A percentile compares a stretch with the other conserved stretches of the same genome.
Conservation (phyloP, 2,329 filamentous ascomycete species). For the Trichoderma koningii region DNA sequence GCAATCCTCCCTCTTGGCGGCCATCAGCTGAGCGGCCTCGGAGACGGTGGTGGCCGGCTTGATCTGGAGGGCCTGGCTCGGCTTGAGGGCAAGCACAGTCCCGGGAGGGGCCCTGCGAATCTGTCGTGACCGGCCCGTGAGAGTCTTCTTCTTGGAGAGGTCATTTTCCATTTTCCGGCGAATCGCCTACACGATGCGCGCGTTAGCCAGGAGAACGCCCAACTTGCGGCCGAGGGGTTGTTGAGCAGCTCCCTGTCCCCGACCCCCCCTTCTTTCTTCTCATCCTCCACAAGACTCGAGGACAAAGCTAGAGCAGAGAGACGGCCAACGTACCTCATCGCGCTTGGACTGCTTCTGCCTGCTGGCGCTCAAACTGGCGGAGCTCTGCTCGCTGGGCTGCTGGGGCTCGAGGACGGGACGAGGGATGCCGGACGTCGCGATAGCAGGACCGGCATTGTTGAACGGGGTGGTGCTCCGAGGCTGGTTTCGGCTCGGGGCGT, state of each 20-base stretch:
- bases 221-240: slow-evolving; percentile 16
- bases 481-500: slow-evolving; percentile 64
- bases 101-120: slow-evolving; percentile 93
- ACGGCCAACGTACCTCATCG: slow-evolving; percentile 81
- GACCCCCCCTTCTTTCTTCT: background rate
- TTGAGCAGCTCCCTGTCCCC: background rate
- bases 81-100: slow-evolving; percentile 92
- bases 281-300: slow-evolving; percentile 11
- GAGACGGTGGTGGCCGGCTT: slow-evolving; percentile 92
- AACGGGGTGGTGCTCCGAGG: slow-evolving; percentile 60
- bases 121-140: slow-evolving; percentile 74
- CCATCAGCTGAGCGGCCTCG: slow-evolving; percentile 97
- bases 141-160: slow-evolving; percentile 94
- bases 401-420: slow-evolving; percentile 71
- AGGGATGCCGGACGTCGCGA: slow-evolving; percentile 64
- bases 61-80: slow-evolving; percentile 94
- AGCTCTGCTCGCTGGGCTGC: slow-evolving; percentile 60
- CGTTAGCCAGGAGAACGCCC: slow-evolving; percentile 27
- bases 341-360: slow-evolving; percentile 95
- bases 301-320: background rate
- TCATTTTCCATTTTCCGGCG: slow-evolving; percentile 96
- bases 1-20: slow-evolving; percentile 96
- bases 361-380: slow-evolving; percentile 76
- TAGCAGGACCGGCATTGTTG: slow-evolving; percentile 55
- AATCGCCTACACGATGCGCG: slow-evolving; percentile 69